Percentiles rank a stretch among this genome's conserved stretches.
Conservation (phyloP, 129 eudicot genomes). For the Rutidosis leptorrhynchoides region DNA sequence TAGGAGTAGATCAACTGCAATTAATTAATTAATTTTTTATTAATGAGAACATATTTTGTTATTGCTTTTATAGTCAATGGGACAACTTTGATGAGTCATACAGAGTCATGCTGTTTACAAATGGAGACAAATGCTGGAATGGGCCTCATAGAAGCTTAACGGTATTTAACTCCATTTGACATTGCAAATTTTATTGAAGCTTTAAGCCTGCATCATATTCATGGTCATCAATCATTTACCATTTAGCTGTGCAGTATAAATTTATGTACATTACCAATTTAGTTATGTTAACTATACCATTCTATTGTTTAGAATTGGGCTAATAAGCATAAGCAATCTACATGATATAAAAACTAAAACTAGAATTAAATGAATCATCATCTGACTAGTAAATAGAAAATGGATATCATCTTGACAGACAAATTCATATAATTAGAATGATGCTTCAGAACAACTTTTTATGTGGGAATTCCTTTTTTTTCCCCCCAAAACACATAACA, state of each 20-base stretch:
- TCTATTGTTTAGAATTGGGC: conserved; percentile 11
- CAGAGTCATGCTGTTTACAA: conserved; percentile 67
- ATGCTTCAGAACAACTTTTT: conserved; percentile 5
- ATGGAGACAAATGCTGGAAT: conserved; percentile 97
- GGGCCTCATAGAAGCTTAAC: conserved; percentile 95
- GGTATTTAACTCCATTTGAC: conserved; percentile 40
- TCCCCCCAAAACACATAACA: conserved; percentile 28
- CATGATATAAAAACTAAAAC: not conserved
- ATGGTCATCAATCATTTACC: not conserved
- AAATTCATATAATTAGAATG: conserved; percentile 10
- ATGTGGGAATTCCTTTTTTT: not conserved
- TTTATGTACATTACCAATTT: not conserved
- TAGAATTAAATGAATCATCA: not conserved
- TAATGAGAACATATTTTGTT: not conserved
- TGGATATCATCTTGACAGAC: not conserved
- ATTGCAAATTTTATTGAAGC: conserved; percentile 4
- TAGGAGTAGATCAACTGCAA: not conserved
- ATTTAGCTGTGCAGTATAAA: conserved; percentile 9
- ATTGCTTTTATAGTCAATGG: conserved; percentile 54
- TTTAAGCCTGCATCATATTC: not conserved
- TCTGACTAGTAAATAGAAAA: not conserved
- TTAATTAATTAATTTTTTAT: too few relatives aligned
- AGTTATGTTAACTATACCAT: conserved; percentile 4
- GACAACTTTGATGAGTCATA: conserved; percentile 90
- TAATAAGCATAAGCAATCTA: not conserved